phyloP scores from a whole-genome alignment of 495 filamentous ascomycete species.

The Aspergillus kassunensis region DNA sequence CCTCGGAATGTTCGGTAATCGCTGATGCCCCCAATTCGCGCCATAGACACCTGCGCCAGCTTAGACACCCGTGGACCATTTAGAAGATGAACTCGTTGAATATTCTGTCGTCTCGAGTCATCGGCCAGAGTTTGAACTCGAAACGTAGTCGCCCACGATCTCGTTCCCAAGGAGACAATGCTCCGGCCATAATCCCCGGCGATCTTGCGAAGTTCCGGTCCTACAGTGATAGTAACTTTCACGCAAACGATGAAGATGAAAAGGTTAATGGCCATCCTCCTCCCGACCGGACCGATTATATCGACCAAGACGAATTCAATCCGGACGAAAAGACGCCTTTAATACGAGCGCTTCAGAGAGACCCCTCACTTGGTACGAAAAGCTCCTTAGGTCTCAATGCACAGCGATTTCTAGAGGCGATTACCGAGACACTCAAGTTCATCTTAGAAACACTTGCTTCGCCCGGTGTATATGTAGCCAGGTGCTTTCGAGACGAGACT shows the following conservation, averaged over 20 bases:
- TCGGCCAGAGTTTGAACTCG: constrained; percentile 54
- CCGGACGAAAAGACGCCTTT: constrained; percentile 68
- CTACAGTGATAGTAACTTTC: constrained; percentile 41
- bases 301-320: constrained; percentile 30
- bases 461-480: constrained; percentile 75
- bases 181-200: constrained; percentile 38
- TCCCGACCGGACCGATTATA: constrained; percentile 21
- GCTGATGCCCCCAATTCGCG: constrained; percentile 24
- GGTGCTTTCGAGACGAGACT: constrained; percentile 74
- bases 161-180: constrained; percentile 58
- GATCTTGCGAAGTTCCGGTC: constrained; percentile 48
- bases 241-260: constrained; percentile 27
- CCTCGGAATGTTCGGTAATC: constrained; percentile 11
- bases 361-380: constrained; percentile 57
- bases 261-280: constrained; percentile 33
- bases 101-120: constrained; percentile 84
- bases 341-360: constrained; percentile 33
- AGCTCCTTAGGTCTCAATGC: constrained; percentile 40
- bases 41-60: constrained; percentile 36
- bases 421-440: constrained; percentile 67
- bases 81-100: constrained; percentile 96
- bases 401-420: constrained; percentile 45
- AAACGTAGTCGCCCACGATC: constrained; percentile 55
- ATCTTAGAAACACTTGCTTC: constrained; percentile 73
- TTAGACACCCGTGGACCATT: constrained; percentile 51